Conservation (phyloP, 2,329 filamentous ascomycete species). For the Phialemoniopsis sp. region DNA sequence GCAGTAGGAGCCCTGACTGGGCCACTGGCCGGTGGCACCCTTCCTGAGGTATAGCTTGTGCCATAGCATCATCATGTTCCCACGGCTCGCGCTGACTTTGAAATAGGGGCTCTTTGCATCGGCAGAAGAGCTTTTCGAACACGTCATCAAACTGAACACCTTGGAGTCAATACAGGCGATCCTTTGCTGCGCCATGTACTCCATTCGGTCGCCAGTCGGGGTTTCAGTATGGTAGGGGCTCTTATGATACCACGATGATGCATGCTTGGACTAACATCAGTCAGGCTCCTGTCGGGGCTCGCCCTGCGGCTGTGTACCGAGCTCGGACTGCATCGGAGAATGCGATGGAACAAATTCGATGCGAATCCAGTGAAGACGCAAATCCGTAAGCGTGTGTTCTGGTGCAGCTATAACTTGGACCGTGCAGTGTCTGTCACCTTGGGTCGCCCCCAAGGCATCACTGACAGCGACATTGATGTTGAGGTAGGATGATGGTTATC, state of each 20-base stretch:
- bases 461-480: constrained; percentile 19
- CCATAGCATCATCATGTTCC: too few species aligned
- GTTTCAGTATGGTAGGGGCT: constrained; percentile 21
- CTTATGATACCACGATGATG: too few species aligned
- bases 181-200: constrained; percentile 23
- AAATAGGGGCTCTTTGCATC: too few species aligned
- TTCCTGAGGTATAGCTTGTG: too few species aligned
- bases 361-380: constrained; percentile 14
- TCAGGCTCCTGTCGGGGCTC: constrained; percentile 20
- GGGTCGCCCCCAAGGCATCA: constrained; percentile 19
- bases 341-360: too few species aligned
- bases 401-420: constrained; percentile 19
- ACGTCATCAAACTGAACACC: too few species aligned
- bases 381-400: constrained; percentile 19
- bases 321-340: constrained; percentile 24
- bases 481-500: too few species aligned
- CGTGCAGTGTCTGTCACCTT: constrained; percentile 15
- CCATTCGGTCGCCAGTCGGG: constrained; percentile 20
- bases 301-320: constrained; percentile 25
- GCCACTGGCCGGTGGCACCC: too few species aligned
- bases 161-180: constrained; percentile 25
- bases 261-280: too few species aligned
- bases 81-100: too few species aligned
- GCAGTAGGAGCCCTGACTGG: too few species aligned
- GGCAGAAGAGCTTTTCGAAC: too few species aligned